A percentile compares a stretch with the other conserved stretches of the same genome.
These are phyloP conservation scores for Lycium barbarum DNA, from an alignment of 257 asterid genomes.

Conservation along the genomic window DNA sequence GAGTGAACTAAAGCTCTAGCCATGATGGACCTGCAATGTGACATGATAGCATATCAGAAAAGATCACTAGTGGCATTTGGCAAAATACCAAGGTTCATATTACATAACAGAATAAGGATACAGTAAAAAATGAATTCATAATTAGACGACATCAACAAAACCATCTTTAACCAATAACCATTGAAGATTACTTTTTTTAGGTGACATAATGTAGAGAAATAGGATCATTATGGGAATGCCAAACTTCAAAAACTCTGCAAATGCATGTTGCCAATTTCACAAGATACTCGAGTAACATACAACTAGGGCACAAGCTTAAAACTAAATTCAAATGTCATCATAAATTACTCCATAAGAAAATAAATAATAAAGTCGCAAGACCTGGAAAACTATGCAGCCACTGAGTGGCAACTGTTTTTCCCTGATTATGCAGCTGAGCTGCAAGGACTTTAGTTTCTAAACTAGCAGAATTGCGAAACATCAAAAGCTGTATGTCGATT, in stretches of 20 bases:
- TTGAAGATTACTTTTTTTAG: neutral
- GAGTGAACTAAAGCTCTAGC: slow-evolving; percentile 73
- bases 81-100: slow-evolving; percentile 3
- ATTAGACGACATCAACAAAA: neutral
- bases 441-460: slow-evolving; percentile 17
- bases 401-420: neutral
- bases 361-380: slow-evolving; percentile 22
- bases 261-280: neutral
- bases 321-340: slow-evolving; percentile 2
- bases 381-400: slow-evolving; percentile 3
- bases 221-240: neutral
- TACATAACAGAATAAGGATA: neutral
- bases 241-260: neutral
- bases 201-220: neutral
- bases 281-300: neutral
- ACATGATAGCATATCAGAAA: slow-evolving; percentile 26
- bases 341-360: neutral
- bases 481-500: neutral
- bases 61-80: neutral
- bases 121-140: neutral
- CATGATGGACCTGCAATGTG: slow-evolving; percentile 62
- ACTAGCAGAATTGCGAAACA: neutral
- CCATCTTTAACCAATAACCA: neutral
- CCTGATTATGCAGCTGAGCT: slow-evolving; percentile 5
- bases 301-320: neutral